Percentiles rank a stretch among this genome's conserved stretches.
These are phyloP conservation scores for Calocybe cyanea DNA, from an alignment of 768 basidiomycete species.

Conservation along the genomic window DNA sequence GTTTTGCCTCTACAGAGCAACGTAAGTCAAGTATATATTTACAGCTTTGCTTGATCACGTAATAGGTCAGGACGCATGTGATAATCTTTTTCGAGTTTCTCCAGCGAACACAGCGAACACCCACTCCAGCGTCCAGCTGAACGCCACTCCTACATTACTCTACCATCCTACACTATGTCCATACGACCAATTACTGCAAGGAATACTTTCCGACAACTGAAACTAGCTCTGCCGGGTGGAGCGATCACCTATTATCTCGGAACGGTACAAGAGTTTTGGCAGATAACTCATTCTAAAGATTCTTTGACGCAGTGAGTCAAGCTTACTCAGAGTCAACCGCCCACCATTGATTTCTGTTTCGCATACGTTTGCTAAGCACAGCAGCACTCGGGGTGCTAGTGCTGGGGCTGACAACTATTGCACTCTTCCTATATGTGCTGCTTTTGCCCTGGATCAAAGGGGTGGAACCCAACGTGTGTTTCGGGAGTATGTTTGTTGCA, in stretches of 20 bases:
- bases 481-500: background rate
- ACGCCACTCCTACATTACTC: background rate
- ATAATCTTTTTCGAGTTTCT: slow-evolving; percentile 1
- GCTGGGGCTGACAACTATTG: slow-evolving; percentile 57
- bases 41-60: too few relatives aligned
- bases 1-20: too few relatives aligned
- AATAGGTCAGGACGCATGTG: slow-evolving; percentile 1
- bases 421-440: slow-evolving; percentile 71
- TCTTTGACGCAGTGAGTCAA: slow-evolving; percentile 53
- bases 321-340: background rate
- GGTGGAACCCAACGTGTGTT: slow-evolving; percentile 64
- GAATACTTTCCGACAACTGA: slow-evolving; percentile 66
- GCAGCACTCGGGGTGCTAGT: slow-evolving; percentile 50
- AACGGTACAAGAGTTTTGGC: slow-evolving; percentile 48
- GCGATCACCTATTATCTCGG: slow-evolving; percentile 58
- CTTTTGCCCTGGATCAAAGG: slow-evolving; percentile 64
- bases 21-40: too few relatives aligned
- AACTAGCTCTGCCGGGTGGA: slow-evolving; percentile 72
- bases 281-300: slow-evolving; percentile 33
- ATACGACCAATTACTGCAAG: slow-evolving; percentile 18
- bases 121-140: background rate
- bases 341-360: background rate
- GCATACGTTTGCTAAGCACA: slow-evolving; percentile 32
- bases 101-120: background rate
- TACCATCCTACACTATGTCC: slow-evolving; percentile 11